Evolutionary conservation across 2,329 filamentous ascomycete genomes (phyloP), one percentile per base, ranked within the genome.

Genomic region (Curvularia sp.): DNA sequence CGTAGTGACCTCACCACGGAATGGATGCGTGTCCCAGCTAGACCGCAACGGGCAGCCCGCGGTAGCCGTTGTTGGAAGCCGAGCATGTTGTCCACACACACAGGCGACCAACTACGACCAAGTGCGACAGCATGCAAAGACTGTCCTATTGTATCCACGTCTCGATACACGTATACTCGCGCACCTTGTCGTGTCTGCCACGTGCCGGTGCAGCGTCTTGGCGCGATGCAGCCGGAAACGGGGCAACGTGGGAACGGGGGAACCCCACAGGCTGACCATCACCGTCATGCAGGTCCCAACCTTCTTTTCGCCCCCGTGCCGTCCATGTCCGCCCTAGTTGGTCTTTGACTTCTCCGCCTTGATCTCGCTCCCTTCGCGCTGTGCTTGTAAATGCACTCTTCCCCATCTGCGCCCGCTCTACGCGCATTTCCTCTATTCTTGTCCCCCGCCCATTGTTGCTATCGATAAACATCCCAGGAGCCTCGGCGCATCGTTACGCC

Each of bases 1-100:
- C 25, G 27, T 30, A 47, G 60, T 69, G 68, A 68, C 66, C 61
- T 66, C 66, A 69, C 55, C 39, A 54, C 52, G 47, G 39, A 51
- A 54, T 53, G 47, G 39, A 51, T 48, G 36, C 15, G 43, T 54
- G 23, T 41, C 56, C 49, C 46, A 45, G 47, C 59, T 67, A 66
- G 58, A 25, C 53, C 53, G 21, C 53, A 53, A 45, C 30, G 23
- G 53, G 58, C 61, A 25, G 41, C 34, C 27, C 34, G 30, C 45
- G 36, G 43, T 23, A 25, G 50, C 38, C 19, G 15, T 45, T 18
- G 45, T 25, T 25, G 36, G 23, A 18, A 30, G 45, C n/a, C n/a
- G 21, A 6, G 21, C 18, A 49, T 30, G 27, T 13, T 36, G 3
- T 28, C 32, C 18, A 45, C 28, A 43, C 9, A 45, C 12, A 12